phyloP scores from a whole-genome alignment of 441 rosid species.

The Pelargonium cotyledonis region DNA sequence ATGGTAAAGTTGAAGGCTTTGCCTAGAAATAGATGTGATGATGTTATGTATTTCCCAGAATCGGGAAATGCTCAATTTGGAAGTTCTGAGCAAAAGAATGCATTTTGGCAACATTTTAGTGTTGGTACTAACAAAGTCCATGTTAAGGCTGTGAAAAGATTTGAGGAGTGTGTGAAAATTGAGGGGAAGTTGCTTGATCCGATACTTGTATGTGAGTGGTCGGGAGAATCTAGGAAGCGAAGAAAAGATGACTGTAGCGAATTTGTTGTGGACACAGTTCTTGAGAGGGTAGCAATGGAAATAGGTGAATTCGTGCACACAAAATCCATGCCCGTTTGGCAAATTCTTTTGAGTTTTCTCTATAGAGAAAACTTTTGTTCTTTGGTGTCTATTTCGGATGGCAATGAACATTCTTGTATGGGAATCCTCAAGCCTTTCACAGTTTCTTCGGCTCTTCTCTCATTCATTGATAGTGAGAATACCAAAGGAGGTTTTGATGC shows the following conservation, averaged over 20 bases:
- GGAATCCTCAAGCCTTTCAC: slow-evolving; percentile 83
- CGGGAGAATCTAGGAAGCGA: slow-evolving; percentile 26
- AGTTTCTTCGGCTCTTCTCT: slow-evolving; percentile 52
- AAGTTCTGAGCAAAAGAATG: slow-evolving; percentile 22
- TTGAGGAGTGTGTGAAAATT: slow-evolving; percentile 30
- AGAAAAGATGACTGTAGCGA: slow-evolving; percentile 31
- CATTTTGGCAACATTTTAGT: slow-evolving; percentile 30
- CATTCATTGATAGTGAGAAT: slow-evolving; percentile 25
- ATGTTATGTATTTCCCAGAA: slow-evolving; percentile 13
- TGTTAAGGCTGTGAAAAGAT: slow-evolving; percentile 47
- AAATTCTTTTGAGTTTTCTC: slow-evolving; percentile 65
- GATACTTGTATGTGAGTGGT: slow-evolving; percentile 40
- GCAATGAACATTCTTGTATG: slow-evolving; percentile 29
- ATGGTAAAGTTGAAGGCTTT: slow-evolving; percentile 30
- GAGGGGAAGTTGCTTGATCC: slow-evolving; percentile 34
- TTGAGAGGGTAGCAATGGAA: slow-evolving; percentile 48
- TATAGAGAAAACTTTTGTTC: slow-evolving; percentile 59
- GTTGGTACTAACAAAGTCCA: slow-evolving; percentile 33
- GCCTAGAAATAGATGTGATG: slow-evolving; percentile 18
- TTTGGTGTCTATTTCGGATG: slow-evolving; percentile 45
- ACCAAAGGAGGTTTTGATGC: slow-evolving; percentile 18
- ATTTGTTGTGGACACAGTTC: slow-evolving; percentile 51
- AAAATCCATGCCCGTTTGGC: slow-evolving; percentile 57
- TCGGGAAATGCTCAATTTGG: slow-evolving; percentile 19
- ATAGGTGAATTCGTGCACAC: slow-evolving; percentile 33